A percentile compares a stretch with the other conserved stretches of the same genome.
Evolutionary conservation across 2,329 filamentous ascomycete species (phyloP).

Genomic region (Exophiala dermatitidis): DNA sequence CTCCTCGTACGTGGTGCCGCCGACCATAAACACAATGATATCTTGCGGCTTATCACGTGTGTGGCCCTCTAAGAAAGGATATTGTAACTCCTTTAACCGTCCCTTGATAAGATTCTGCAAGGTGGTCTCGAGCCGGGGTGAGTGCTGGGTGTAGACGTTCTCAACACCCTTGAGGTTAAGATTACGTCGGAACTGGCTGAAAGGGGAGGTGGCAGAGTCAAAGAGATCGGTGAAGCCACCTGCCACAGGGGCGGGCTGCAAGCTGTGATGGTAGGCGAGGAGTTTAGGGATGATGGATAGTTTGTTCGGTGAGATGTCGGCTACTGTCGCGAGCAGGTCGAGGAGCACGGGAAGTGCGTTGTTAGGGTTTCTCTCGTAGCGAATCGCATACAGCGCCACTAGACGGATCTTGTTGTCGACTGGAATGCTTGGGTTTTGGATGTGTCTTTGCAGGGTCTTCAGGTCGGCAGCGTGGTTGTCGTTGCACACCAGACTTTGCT

Average conservation of each 20-base stretch:
- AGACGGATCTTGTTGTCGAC: conserved; percentile 78
- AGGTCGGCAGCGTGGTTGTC: conserved; percentile 88
- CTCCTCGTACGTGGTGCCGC: conserved; percentile 92
- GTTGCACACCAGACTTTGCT: conserved; percentile 93
- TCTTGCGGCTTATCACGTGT: conserved; percentile 96
- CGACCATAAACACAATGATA: conserved; percentile 88
- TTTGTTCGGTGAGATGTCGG: conserved; percentile 66
- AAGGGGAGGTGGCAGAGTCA: conserved; percentile 73
- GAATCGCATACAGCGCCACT: conserved; percentile 88
- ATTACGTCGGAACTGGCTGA: conserved; percentile 69
- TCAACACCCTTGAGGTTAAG: conserved; percentile 86
- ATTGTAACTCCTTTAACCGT: conserved; percentile 73
- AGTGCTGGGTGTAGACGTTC: conserved; percentile 98
- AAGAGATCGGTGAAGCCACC: conserved; percentile 86
- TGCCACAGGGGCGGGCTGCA: conserved; percentile 68
- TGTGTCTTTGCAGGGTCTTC: conserved; percentile 83
- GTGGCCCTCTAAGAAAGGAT: conserved; percentile 85
- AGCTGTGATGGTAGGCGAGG: conserved; percentile 74
- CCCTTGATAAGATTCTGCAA: conserved; percentile 92
- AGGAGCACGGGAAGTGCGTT: conserved; percentile 78
- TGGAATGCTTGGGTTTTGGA: conserved; percentile 70
- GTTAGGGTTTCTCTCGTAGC: conserved; percentile 79
- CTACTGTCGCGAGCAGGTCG: conserved; percentile 76
- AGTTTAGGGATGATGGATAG: conserved; percentile 77
- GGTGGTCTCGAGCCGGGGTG: conserved; percentile 75